Conservation (phyloP, 2,329 filamentous ascomycete genomes). For the Plenodomus tracheiphilus region DNA sequence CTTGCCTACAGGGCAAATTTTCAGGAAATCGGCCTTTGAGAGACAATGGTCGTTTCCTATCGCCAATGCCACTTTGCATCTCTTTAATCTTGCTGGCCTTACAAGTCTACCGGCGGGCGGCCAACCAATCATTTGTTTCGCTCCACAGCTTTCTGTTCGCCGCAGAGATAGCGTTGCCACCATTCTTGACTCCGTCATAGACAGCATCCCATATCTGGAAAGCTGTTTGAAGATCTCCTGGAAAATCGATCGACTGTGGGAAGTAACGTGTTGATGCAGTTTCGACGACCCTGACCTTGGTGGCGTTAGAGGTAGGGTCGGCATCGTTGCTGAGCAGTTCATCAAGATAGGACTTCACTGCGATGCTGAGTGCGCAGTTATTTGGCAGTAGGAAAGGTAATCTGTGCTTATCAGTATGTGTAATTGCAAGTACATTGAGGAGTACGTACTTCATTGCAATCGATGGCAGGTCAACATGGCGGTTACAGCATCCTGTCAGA, state of each 20-base stretch:
- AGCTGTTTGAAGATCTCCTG: conserved; percentile 61
- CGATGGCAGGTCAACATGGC: conserved; percentile 62
- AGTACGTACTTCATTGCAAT: conserved; percentile 70
- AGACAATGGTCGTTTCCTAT: too few relatives aligned
- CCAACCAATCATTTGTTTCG: conserved; percentile 64
- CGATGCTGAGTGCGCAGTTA: conserved; percentile 76
- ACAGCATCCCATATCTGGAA: conserved; percentile 69
- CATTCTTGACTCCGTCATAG: conserved; percentile 60
- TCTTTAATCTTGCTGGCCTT: neutral
- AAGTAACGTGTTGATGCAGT: conserved; percentile 62
- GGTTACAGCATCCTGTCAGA: conserved; percentile 75
- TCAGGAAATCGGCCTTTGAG: too few relatives aligned
- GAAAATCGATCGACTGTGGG: conserved; percentile 61
- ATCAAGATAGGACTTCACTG: conserved; percentile 77
- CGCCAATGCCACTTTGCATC: neutral
- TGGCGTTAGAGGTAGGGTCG: conserved; percentile 56
- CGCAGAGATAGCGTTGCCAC: conserved; percentile 51
- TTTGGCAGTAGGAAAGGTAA: conserved; percentile 71
- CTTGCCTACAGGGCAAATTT: too few relatives aligned
- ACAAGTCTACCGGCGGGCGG: conserved; percentile 28
- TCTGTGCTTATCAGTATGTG: conserved; percentile 23
- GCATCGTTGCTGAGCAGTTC: conserved; percentile 63
- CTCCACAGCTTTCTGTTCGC: conserved; percentile 58
- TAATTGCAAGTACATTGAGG: conserved; percentile 28
- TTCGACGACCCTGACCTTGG: conserved; percentile 55